Base-by-base conservation (phyloP, 2,329 filamentous ascomycete species). In the Penicillium rolfsii region DNA sequence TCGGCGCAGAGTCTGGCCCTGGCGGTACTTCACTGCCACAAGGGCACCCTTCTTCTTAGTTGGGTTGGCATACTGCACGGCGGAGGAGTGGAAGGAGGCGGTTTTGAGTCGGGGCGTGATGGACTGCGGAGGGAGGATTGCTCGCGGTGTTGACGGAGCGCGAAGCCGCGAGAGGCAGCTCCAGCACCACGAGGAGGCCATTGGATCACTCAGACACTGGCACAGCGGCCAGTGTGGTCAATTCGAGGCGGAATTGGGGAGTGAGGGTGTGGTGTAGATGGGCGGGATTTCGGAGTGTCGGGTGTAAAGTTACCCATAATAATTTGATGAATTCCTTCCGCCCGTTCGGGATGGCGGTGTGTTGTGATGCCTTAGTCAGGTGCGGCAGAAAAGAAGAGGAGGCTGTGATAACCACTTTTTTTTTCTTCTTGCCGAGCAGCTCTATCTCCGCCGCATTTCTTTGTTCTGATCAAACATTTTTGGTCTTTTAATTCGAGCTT, bases 171-270 rank as follows among this genome's bases (percentile, higher is more conserved):
- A 78, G 45, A 87, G 80, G 76, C 84, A 86, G 78, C 83, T 82
- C 83, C 84, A 84, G 77, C 84, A 85, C 70, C 81, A 84, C 58
- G 80, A 77, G 61, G 83, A 84, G 71, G 84, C 83, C 85, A 87
- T 87, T 73, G 74, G 28, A 58, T 67, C 67, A 64, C 48, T 56
- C 40, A 46, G 57, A 63, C 72, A 74, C 73, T 67, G 72, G 73
- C 73, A 58, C 73, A 33, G 57, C 48, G 66, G 70, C 72, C 71
- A 72, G 72, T 67, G 67, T 59, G 53, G 58, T 69, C 61, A 67
- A 67, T 72, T 70, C 69, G 70, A 59, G 66, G 56, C 40, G 58
- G 59, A 60, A 63, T 59, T 55, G 48, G 59, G 59, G 64, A 54
- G 61, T 59, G 62, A 55, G 61, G 55, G 50, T 52, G 50, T 30